These are phyloP conservation scores for Trametes villosa DNA, from an alignment of 768 basidiomycete genomes.

Conservation along the genomic window DNA sequence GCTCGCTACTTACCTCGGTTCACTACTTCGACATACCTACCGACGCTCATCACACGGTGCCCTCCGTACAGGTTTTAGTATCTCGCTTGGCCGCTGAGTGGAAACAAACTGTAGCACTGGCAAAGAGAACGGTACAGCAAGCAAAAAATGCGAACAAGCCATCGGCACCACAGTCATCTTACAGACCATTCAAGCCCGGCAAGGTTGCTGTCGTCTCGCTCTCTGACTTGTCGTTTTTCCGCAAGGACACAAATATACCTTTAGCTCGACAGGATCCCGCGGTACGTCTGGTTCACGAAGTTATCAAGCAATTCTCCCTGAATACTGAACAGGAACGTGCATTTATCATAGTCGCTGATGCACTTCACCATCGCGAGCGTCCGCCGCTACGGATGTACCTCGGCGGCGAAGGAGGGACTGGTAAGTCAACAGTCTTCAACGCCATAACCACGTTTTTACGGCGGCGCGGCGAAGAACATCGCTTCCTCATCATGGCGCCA, in stretches of 20 bases:
- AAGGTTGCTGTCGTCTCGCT: no score
- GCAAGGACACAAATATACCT: background rate
- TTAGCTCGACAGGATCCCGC: background rate
- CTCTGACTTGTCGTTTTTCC: no score
- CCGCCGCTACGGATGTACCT: slow-evolving; percentile 19
- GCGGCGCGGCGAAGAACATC: slow-evolving; percentile 10
- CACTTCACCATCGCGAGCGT: background rate
- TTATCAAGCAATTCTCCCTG: background rate
- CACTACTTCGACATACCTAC: no score
- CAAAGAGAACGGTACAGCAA: no score
- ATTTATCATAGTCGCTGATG: background rate
- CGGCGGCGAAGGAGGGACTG: slow-evolving; percentile 24
- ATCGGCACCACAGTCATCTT: no score
- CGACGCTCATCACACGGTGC: no score
- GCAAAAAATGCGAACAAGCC: no score
- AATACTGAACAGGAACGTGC: background rate
- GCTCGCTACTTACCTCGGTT: no score
- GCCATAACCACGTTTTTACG: slow-evolving; percentile 24
- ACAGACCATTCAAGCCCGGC: no score
- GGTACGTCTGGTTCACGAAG: background rate
- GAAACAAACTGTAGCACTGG: no score
- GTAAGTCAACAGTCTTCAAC: slow-evolving; percentile 23
- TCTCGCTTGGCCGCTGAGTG: no score
- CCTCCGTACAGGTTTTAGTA: no score
- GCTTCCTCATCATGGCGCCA: slow-evolving; percentile 29